Evolutionary conservation across 176 grass and related monocot species (phyloP).

Genomic region (Saccharum spontaneum): DNA sequence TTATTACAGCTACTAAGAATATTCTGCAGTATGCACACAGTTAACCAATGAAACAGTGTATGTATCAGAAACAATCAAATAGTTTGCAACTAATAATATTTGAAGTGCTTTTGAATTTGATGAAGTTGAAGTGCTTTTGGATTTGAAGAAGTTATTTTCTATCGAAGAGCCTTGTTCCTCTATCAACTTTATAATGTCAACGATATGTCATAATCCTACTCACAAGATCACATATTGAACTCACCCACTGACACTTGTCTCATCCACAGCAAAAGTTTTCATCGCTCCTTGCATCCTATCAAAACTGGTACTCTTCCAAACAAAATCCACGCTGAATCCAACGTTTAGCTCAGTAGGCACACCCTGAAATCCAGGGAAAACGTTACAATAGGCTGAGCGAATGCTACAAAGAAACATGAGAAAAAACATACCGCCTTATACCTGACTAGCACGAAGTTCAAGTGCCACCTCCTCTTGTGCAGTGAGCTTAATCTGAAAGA

Average conservation of each 20-base stretch:
- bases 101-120: neutral
- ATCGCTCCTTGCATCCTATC: conserved; percentile 99
- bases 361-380: conserved; percentile 59
- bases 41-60: neutral
- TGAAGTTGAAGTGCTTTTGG: neutral
- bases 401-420: conserved; percentile 18
- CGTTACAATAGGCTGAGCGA: conserved; percentile 4
- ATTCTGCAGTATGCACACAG: neutral
- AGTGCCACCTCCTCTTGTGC: conserved; percentile 98
- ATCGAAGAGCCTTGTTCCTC: neutral
- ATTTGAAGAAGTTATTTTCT: neutral
- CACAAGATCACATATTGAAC: conserved; percentile 34
- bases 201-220: neutral
- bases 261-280: conserved; percentile 99
- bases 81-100: neutral
- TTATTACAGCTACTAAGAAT: neutral
- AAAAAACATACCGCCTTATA: conserved; percentile 6
- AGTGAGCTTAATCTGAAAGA: conserved; percentile 94
- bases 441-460: conserved; percentile 95
- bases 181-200: neutral
- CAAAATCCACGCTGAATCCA: conserved; percentile 99
- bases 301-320: conserved; percentile 99
- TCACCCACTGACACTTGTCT: conserved; percentile 99
- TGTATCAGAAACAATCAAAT: neutral
- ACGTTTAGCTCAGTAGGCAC: conserved; percentile 86